These are phyloP conservation scores for Carex arenaria DNA, from an alignment of 202 grass and related monocot genomes.

Conservation along the genomic window DNA sequence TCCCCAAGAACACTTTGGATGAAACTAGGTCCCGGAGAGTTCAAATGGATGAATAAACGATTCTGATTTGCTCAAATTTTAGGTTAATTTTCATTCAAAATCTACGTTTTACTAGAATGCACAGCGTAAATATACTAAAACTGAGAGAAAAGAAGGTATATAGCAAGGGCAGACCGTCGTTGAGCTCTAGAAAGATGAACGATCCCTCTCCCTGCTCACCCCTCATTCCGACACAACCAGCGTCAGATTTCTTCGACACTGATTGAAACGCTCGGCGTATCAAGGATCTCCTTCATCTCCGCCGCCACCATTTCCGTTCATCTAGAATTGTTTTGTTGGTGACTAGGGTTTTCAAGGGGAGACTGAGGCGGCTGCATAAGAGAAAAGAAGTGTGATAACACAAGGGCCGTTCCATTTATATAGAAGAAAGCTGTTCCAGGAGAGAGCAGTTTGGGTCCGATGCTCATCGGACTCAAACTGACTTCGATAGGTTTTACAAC, in stretches of 20 bases:
- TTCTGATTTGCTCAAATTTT: not conserved
- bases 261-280: not conserved
- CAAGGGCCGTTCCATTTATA: not conserved
- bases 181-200: constrained; percentile 32
- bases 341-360: not conserved
- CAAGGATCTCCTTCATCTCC: not conserved
- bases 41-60: not conserved
- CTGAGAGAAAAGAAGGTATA: not conserved
- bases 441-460: no score
- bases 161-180: constrained; percentile 23
- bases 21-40: not conserved
- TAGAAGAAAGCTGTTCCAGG: no score
- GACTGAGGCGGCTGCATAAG: not conserved
- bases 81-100: not conserved
- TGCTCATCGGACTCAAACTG: no score
- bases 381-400: not conserved
- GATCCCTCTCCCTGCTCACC: constrained; percentile 14
- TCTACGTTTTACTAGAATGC: not conserved
- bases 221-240: not conserved
- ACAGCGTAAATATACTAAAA: not conserved
- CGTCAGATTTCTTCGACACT: not conserved
- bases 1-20: no score
- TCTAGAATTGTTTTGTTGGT: not conserved
- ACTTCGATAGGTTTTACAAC: no score
- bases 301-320: not conserved